Base-by-base conservation (phyloP, 164 flowering plant species). In the Macadamia integrifolia region DNA sequence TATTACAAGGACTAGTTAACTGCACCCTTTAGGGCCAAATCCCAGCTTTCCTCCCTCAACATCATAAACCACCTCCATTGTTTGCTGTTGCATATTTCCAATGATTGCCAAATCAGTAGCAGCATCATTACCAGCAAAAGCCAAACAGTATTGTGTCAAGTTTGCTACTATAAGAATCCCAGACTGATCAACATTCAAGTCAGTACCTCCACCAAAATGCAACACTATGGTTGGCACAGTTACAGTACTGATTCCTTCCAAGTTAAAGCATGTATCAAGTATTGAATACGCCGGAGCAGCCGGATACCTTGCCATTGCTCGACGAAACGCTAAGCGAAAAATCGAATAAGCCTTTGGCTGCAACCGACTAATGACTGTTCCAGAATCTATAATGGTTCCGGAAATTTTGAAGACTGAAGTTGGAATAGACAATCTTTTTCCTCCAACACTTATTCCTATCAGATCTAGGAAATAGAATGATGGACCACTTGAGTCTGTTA, bases 31-130 rank as follows among this genome's bases (percentile, higher is more conserved):
- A 0, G 71, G 18, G 5, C 67, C 76, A 57, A 79, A 83, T 18
- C 89, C 87, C 11, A 85, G 32, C 67, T 65, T 79, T 4, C 78
- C 78, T 13, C 64, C 72, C 1, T 68, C 75, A 0, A 74, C 73
- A 23, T 85, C 87, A 29, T 82, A 81, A 3, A 78, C 78, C 30
- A 84, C 80, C 46, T 80, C 65, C n/a, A 77, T 42, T 1, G 78
- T 78, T 67, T 66, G 71, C 70, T 84, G 90, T 69, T 84, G 87
- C 9, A 48, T 59, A 57, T 86, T 86, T 48, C 90, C 90, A 3
- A 82, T 58, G 2, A 86, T 81, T 1, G 62, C 69, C 11, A 74
- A 66, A 10, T 61, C 76, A 1, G 15, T 17, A 3, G 56, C 75
- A 40, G 73, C 71, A 0, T 65, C 53, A n/a, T 81, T 80, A 6